phyloP scores from a whole-genome alignment of 2,329 filamentous ascomycete species.

The Ceratocystis diversiconidia region DNA sequence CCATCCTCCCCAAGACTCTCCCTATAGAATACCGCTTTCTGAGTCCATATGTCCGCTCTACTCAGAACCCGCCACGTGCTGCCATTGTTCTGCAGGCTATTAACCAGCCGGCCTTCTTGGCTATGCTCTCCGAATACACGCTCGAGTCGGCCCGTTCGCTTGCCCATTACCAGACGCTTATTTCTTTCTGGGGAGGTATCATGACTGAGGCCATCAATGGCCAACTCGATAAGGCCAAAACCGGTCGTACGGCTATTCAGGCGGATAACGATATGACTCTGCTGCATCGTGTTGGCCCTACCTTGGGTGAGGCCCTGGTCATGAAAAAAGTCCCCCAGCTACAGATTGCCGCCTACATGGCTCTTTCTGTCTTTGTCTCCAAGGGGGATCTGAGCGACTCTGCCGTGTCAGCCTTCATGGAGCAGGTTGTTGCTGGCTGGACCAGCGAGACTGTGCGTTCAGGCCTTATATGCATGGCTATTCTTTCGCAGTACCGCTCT shows the following conservation, averaged over 20 bases:
- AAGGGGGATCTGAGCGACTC: conserved; percentile 68
- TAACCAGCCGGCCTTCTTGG: conserved; percentile 62
- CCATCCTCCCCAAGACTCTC: conserved; percentile 66
- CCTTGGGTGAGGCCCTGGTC: conserved; percentile 64
- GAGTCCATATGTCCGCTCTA: conserved; percentile 66
- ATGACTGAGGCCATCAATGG: conserved; percentile 73
- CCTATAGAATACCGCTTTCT: conserved; percentile 70
- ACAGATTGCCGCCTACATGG: conserved; percentile 81
- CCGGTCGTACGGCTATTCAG: conserved; percentile 62
- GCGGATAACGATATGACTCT: conserved; percentile 70
- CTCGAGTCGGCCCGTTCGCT: conserved; percentile 56
- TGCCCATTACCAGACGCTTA: conserved; percentile 60
- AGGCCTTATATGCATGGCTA: conserved; percentile 64
- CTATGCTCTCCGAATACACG: conserved; percentile 63
- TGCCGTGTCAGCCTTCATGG: conserved; percentile 76
- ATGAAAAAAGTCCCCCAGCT: conserved; percentile 64
- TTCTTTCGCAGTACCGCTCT: conserved; percentile 67
- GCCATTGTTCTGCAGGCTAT: conserved; percentile 72
- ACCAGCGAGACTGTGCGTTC: conserved; percentile 56
- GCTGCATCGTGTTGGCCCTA: conserved; percentile 48
- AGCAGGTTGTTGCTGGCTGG: conserved; percentile 69
- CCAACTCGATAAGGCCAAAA: conserved; percentile 63
- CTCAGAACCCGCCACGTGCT: conserved; percentile 62
- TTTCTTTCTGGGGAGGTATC: conserved; percentile 85
- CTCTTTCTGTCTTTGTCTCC: conserved; percentile 69